Evolutionary conservation across 2,329 filamentous ascomycete genomes (phyloP).

Genomic region (Trichoderma guizhouense): DNA sequence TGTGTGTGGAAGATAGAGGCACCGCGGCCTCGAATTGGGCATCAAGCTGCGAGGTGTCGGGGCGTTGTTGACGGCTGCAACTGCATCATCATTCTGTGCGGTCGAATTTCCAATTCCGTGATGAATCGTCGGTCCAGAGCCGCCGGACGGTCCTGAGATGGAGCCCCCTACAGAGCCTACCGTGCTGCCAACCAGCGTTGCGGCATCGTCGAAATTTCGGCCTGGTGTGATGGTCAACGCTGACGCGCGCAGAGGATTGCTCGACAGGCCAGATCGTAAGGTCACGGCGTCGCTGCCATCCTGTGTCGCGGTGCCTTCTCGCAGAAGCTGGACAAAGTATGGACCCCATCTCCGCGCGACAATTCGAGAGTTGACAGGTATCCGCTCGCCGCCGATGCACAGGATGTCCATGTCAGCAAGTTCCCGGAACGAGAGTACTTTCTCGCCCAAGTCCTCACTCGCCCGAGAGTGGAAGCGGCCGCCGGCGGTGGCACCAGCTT

Average conservation of each 20-base stretch:
- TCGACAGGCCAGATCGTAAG: conserved; percentile 60
- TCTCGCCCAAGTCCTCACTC: conserved; percentile 80
- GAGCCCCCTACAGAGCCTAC: conserved; percentile 40
- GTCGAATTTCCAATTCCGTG: conserved; percentile 40
- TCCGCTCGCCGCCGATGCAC: conserved; percentile 83
- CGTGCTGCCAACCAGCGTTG: conserved; percentile 43
- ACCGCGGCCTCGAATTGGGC: conserved; percentile 70
- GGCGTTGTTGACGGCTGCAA: conserved; percentile 47
- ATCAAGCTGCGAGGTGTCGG: conserved; percentile 56
- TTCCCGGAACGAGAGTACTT: conserved; percentile 76
- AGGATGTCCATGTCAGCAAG: conserved; percentile 95
- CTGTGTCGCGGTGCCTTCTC: conserved; percentile 71
- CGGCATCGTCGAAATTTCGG: conserved; percentile 48
- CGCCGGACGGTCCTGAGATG: conserved; percentile 39
- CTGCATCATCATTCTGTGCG: conserved; percentile 5
- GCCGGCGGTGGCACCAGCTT: conserved; percentile 64
- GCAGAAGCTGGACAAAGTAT: conserved; percentile 88
- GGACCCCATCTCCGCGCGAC: conserved; percentile 88
- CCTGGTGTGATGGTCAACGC: conserved; percentile 79
- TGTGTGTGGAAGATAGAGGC: conserved; percentile 90
- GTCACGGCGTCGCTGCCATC: conserved; percentile 74
- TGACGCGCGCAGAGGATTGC: conserved; percentile 66
- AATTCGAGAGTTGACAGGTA: conserved; percentile 89
- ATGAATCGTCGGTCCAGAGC: conserved; percentile 43
- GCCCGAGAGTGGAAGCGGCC: conserved; percentile 73